Evolutionary conservation across 1,284 basidiomycete genomes (phyloP).

Genomic region (Pseudozyma thailandica): DNA sequence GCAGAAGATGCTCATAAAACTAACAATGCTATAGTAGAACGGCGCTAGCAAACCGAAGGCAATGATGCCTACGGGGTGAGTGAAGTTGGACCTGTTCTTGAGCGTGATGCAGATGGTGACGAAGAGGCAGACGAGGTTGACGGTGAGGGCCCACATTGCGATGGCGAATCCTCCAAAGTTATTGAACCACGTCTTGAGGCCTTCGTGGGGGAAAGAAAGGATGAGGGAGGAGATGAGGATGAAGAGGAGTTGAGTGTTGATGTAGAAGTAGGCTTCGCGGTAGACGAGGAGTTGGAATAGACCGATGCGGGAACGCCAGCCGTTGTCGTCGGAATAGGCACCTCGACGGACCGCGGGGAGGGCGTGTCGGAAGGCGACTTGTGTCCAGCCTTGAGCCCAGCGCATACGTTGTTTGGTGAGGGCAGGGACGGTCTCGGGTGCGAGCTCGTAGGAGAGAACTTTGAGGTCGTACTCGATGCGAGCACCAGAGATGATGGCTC

Average conservation of each 20-base stretch:
- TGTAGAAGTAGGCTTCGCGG: slow-evolving; percentile 57
- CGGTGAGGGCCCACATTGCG: slow-evolving; percentile 44
- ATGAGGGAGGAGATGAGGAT: slow-evolving; percentile 45
- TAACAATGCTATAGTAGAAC: slow-evolving; percentile 54
- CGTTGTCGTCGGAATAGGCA: slow-evolving; percentile 53
- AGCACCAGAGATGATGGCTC: slow-evolving; percentile 62
- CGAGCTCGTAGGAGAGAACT: slow-evolving; percentile 59
- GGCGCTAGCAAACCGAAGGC: slow-evolving; percentile 46
- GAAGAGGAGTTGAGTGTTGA: slow-evolving; percentile 43
- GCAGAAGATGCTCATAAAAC: slow-evolving; percentile 55
- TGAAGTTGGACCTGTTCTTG: slow-evolving; percentile 57
- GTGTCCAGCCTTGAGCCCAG: slow-evolving; percentile 64
- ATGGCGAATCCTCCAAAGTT: slow-evolving; percentile 52
- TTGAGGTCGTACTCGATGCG: slow-evolving; percentile 60
- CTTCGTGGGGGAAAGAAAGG: slow-evolving; percentile 29
- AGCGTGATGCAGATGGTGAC: slow-evolving; percentile 53
- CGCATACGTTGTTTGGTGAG: slow-evolving; percentile 59
- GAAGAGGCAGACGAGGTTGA: slow-evolving; percentile 55
- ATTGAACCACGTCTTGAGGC: slow-evolving; percentile 42
- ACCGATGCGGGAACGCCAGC: slow-evolving; percentile 48
- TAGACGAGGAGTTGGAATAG: slow-evolving; percentile 58
- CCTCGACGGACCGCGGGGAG: slow-evolving; percentile 47
- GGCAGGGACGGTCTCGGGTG: slow-evolving; percentile 52
- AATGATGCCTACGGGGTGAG: slow-evolving; percentile 47
- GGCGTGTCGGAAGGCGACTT: slow-evolving; percentile 59